Percentiles rank a stretch among this genome's conserved stretches.
Evolutionary conservation across 2,329 filamentous ascomycete species (phyloP).

Genomic region (Didymella exigua): DNA sequence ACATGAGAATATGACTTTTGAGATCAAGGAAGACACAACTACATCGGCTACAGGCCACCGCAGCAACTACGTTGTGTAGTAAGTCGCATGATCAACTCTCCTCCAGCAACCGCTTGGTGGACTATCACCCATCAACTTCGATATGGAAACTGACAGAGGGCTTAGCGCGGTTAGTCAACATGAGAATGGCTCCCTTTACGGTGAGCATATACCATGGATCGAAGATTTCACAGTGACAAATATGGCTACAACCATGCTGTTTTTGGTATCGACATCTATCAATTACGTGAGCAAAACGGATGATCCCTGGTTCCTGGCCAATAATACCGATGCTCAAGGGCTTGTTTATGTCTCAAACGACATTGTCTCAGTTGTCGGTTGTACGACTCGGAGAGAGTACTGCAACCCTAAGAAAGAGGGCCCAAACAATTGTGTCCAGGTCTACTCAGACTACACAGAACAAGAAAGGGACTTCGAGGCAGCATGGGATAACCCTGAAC

Average conservation of each 20-base stretch:
- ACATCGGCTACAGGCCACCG: neutral
- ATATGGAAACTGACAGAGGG: neutral
- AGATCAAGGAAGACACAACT: neutral
- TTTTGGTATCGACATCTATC: neutral
- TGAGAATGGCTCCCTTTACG: neutral
- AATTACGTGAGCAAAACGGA: neutral
- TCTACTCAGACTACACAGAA: neutral
- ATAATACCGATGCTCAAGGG: neutral
- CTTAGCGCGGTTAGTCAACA: neutral
- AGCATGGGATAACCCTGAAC: neutral
- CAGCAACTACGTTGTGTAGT: neutral
- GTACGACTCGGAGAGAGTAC: neutral
- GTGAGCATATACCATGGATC: neutral
- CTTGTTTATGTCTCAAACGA: neutral
- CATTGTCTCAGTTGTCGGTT: neutral
- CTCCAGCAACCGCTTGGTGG: too few relatives aligned
- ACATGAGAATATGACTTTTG: neutral
- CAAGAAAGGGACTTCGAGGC: neutral
- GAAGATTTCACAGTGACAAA: neutral
- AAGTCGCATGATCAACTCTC: neutral
- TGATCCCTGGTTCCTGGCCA: neutral
- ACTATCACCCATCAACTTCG: too few relatives aligned
- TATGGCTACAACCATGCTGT: neutral
- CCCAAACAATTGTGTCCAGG: neutral
- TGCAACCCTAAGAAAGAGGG: neutral